A percentile compares a stretch with the other conserved stretches of the same genome.
These are phyloP conservation scores for Rhodotorula toruloides DNA, from an alignment of 768 basidiomycete species.

Conservation along the genomic window DNA sequence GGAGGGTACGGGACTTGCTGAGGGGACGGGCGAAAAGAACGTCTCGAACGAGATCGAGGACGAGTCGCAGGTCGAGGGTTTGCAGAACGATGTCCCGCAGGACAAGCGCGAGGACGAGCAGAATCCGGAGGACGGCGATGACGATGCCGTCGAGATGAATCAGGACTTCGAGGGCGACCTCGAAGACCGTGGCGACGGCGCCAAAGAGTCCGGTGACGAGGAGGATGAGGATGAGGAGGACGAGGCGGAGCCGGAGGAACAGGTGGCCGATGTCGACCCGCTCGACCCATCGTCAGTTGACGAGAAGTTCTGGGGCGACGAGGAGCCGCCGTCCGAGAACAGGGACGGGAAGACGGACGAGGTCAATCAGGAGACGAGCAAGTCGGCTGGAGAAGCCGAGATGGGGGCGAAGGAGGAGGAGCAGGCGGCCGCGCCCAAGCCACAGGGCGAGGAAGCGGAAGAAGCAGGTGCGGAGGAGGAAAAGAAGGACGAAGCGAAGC, in stretches of 20 bases:
- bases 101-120: slow-evolving; percentile 50
- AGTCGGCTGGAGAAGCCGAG: slow-evolving; percentile 58
- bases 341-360: slow-evolving; percentile 42
- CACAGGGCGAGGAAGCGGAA: slow-evolving; percentile 41
- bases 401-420: slow-evolving; percentile 72
- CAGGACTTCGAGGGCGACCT: slow-evolving; percentile 81
- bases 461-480: slow-evolving; percentile 42
- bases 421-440: slow-evolving; percentile 47
- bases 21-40: slow-evolving; percentile 76
- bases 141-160: slow-evolving; percentile 76
- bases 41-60: slow-evolving; percentile 93
- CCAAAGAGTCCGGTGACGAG: slow-evolving; percentile 52
- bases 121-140: slow-evolving; percentile 48
- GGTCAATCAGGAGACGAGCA: slow-evolving; percentile 43
- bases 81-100: slow-evolving; percentile 55
- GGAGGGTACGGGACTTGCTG: slow-evolving; percentile 80
- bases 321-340: slow-evolving; percentile 46
- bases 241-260: slow-evolving; percentile 68
- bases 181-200: slow-evolving; percentile 66
- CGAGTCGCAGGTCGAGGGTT: slow-evolving; percentile 91
- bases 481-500: slow-evolving; percentile 41
- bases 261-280: slow-evolving; percentile 72
- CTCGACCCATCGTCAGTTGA: slow-evolving; percentile 78
- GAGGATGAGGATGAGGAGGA: slow-evolving; percentile 50
- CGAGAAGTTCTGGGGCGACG: slow-evolving; percentile 95